Base-by-base conservation (phyloP, 139 green algal species). In the Astrephomene gubernaculifera region DNA sequence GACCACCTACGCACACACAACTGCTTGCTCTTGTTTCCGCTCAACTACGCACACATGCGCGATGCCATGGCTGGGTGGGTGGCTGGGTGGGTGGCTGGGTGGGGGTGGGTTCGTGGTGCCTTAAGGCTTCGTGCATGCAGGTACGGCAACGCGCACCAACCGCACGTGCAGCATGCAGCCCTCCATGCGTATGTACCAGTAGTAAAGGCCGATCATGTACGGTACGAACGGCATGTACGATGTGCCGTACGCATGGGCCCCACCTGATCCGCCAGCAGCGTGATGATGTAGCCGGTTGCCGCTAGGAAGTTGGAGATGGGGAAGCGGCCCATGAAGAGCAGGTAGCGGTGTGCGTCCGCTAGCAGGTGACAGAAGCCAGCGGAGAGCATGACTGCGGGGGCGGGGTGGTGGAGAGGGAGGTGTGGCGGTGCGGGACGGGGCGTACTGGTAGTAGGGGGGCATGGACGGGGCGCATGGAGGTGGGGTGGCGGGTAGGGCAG, bases 311-410 rank as follows among this genome's bases (percentile, higher is more conserved):
- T 87, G 4, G 87, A 64, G 12, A 91, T 81, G 1, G 87, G 87
- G 41, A 91, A 93, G 22, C 84, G 57, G 24, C 89, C 89, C 10
- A 90, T 43, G 43, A 92, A 92, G 10, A 87, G 61, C 3, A 92
- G 52, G 74, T 80, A 29, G 12, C 81, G 75, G 36, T 91, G 79
- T 1, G 85, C 69, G 52, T 93, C 90, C 0, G 87, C 87, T 80
- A 96, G 83, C 60, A 96, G 81, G 86, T 96, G 94, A 68, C 93
- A 95, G 36, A 96, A 95, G 2, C 94, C 94, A 0, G 94, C 94
- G 6, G 90, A 95, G 19, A 97, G 85, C 94, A 97, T 97, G 1
- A 96, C 94, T 90, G 88, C n/a, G n/a, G 76, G 63, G 61, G 43
- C 0, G 10, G 65, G 49, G 12, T 57, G 49, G 49, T 25, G 49